These are phyloP conservation scores for Colletotrichum scovillei DNA, from an alignment of 2,329 filamentous ascomycete species.

Conservation along the genomic window DNA sequence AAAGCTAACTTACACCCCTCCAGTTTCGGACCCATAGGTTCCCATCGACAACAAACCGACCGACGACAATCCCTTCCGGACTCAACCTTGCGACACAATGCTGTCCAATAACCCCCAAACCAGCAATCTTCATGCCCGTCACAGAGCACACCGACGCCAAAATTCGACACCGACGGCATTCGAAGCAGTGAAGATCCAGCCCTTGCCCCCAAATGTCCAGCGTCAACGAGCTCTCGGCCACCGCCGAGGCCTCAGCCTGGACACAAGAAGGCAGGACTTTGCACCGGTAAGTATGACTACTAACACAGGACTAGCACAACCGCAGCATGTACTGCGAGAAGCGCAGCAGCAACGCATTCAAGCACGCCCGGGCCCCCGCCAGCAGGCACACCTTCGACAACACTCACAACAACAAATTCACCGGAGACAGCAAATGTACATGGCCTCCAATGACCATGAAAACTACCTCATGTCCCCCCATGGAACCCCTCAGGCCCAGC, in stretches of 20 bases:
- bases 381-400: slow-evolving; percentile 46
- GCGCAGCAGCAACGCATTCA: slow-evolving; percentile 85
- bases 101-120: slow-evolving; percentile 75
- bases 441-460: slow-evolving; percentile 55
- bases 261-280: slow-evolving; percentile 72
- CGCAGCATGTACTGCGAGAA: slow-evolving; percentile 89
- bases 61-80: slow-evolving; percentile 70
- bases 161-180: slow-evolving; percentile 85
- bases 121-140: slow-evolving; percentile 78
- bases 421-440: slow-evolving; percentile 47
- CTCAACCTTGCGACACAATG: slow-evolving; percentile 79
- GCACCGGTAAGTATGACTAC: slow-evolving; percentile 64
- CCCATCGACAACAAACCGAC: slow-evolving; percentile 62
- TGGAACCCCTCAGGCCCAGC: slow-evolving; percentile 64
- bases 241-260: slow-evolving; percentile 86
- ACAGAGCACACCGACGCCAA: slow-evolving; percentile 85
- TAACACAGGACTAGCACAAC: slow-evolving; percentile 66
- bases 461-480: slow-evolving; percentile 69
- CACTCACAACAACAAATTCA: slow-evolving; percentile 53
- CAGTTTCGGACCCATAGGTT: slow-evolving; percentile 62
- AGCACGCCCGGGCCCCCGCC: slow-evolving; percentile 77
- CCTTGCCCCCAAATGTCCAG: slow-evolving; percentile 67
- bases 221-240: slow-evolving; percentile 64
- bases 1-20: slow-evolving; percentile 41
- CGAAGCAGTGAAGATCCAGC: slow-evolving; percentile 77